phyloP scores from a whole-genome alignment of 192 early-diverging fungal genomes.

The Coemansia sp. region DNA sequence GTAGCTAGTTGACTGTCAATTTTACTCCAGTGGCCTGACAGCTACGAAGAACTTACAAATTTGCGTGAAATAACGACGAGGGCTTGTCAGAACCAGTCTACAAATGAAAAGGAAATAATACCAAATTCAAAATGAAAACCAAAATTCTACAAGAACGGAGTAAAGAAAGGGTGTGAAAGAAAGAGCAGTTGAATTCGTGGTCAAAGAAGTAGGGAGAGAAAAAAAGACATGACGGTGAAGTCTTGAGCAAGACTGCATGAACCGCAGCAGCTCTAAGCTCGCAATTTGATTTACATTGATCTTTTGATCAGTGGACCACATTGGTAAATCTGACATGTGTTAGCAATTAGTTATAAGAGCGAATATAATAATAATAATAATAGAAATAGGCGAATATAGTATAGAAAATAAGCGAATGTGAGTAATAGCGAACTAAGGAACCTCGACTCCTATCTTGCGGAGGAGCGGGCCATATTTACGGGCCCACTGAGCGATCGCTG shows the following conservation, averaged over 20 bases:
- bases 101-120: neutral
- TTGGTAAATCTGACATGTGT: no score
- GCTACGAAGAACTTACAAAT: neutral
- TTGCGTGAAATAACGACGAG: neutral
- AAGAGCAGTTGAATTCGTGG: neutral
- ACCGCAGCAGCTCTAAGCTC: neutral
- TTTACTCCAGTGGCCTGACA: neutral
- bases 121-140: neutral
- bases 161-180: neutral
- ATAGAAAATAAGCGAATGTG: no score
- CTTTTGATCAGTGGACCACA: no score
- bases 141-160: neutral
- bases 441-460: no score
- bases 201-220: constrained; percentile 6
- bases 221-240: neutral
- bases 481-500: no score
- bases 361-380: no score
- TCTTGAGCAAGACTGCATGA: neutral
- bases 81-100: constrained; percentile 2
- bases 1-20: neutral
- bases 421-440: no score
- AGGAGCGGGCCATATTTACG: no score
- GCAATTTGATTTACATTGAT: neutral
- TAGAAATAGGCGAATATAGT: no score
- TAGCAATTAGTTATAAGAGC: no score